Evolutionary conservation across 2,329 filamentous ascomycete genomes (phyloP).

Genomic region (Lachnellula suecica): DNA sequence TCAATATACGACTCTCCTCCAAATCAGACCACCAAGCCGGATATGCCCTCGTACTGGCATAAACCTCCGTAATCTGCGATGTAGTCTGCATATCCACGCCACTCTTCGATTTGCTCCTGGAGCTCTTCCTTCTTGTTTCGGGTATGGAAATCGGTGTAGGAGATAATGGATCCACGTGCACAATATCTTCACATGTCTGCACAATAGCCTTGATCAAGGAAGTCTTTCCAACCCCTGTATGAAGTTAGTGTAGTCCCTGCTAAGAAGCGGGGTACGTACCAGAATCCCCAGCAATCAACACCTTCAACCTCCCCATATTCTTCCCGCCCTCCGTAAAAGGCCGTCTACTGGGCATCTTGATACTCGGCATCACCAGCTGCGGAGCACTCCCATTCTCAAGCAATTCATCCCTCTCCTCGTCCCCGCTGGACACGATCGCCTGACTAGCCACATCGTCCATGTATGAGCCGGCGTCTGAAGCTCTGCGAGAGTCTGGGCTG

Average conservation of each 20-base stretch:
- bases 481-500: conserved; percentile 50
- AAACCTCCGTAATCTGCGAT: conserved; percentile 61
- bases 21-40: conserved; percentile 87
- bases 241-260: conserved; percentile 15
- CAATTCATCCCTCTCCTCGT: conserved; percentile 43
- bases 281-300: conserved; percentile 79
- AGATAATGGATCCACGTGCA: conserved; percentile 72
- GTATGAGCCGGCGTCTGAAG: conserved; percentile 49
- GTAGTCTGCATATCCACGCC: conserved; percentile 33
- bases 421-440: conserved; percentile 32
- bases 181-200: conserved; percentile 85
- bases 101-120: conserved; percentile 27
- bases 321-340: conserved; percentile 90
- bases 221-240: conserved; percentile 78
- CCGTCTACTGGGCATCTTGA: conserved; percentile 83
- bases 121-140: conserved; percentile 25
- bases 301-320: conserved; percentile 79
- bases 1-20: conserved; percentile 60
- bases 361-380: conserved; percentile 97
- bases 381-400: conserved; percentile 55
- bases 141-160: conserved; percentile 31
- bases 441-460: conserved; percentile 43
- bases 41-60: conserved; percentile 80
- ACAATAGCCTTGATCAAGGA: conserved; percentile 86
- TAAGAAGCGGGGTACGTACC: conserved; percentile 47